These are phyloP conservation scores for Flaveria ramosissima DNA, from an alignment of 129 eudicot genomes.

Conservation along the genomic window DNA sequence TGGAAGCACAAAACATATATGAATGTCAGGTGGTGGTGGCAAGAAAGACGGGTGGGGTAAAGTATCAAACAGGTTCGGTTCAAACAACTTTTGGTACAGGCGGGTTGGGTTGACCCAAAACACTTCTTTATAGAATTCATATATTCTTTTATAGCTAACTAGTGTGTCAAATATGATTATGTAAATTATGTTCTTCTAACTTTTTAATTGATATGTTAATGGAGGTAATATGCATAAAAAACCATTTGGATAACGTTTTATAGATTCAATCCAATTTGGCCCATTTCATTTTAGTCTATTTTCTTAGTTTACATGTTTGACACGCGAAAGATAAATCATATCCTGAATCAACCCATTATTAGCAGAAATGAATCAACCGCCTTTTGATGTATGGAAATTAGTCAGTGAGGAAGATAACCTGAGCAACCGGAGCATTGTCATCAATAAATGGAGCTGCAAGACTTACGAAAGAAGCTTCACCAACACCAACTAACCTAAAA, in stretches of 20 bases:
- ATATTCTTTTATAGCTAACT: neutral
- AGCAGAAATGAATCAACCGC: neutral
- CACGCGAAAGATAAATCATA: neutral
- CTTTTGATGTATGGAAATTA: neutral
- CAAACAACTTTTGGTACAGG: neutral
- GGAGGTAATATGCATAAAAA: neutral
- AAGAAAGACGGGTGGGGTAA: neutral
- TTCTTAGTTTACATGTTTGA: neutral
- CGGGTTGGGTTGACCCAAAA: neutral
- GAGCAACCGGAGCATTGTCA: slow-evolving; percentile 83
- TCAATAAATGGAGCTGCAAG: slow-evolving; percentile 99
- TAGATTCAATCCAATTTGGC: neutral
- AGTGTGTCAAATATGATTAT: neutral
- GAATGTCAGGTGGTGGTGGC: neutral
- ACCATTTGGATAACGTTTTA: neutral
- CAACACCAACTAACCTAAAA: slow-evolving; percentile 92
- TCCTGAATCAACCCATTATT: neutral
- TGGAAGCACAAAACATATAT: neutral
- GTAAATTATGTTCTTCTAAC: neutral
- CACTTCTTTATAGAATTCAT: neutral
- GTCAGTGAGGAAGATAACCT: slow-evolving; percentile 49
- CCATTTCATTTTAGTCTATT: neutral
- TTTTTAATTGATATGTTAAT: neutral
- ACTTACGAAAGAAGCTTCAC: slow-evolving; percentile 97
- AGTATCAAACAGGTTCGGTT: neutral